Evolutionary conservation across 164 flowering plant species (phyloP), one percentile per base, ranked within the genome.

Genomic region (Cinnamomum micranthum): DNA sequence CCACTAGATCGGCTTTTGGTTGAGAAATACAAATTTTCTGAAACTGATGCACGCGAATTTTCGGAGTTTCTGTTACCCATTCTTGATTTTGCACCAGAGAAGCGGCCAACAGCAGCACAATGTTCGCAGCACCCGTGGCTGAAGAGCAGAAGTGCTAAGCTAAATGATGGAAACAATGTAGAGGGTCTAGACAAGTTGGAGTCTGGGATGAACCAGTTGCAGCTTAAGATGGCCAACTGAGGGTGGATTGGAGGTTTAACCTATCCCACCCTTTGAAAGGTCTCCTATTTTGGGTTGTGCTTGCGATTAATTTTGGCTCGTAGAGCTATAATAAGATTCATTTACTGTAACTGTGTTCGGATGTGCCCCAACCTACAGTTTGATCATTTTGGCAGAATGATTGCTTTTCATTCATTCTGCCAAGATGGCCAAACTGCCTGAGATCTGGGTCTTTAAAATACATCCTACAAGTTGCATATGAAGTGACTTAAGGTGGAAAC

Each of bases 51-150:
- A 47, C 81, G 77, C 28, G 95, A 89, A 71, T 89, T 95, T 73
- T 81, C 95, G 0, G 93, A 85, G 68, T 95, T 95, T 81, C 80
- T 95, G 25, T 59, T 77, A 72, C 97, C 97, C 28, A 79, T 95
- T 77, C 86, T 95, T 47, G 90, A 95, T 85, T 95, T 91, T 86
- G 90, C 87, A 11, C 97, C 98, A 50, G 98, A 92, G 84, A 95
- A 90, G 81, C 84, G 98, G 71, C 98, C 97, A 41, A 90, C 97
- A 41, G 97, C 97, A 24, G 86, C 88, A 77, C 90, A 92, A 73
- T 89, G 93, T 80, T 83, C 93, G 72, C 89, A 92, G 65, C 94
- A 93, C 74, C 91, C 92, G 10, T 95, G 98, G 98, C 87, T 95
- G 66, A 84, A 76, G 62, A 33, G 68, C 72, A 77, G 33, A 27